Evolutionary conservation across 1,284 basidiomycete genomes (phyloP).

Genomic region (Waitea zeae): DNA sequence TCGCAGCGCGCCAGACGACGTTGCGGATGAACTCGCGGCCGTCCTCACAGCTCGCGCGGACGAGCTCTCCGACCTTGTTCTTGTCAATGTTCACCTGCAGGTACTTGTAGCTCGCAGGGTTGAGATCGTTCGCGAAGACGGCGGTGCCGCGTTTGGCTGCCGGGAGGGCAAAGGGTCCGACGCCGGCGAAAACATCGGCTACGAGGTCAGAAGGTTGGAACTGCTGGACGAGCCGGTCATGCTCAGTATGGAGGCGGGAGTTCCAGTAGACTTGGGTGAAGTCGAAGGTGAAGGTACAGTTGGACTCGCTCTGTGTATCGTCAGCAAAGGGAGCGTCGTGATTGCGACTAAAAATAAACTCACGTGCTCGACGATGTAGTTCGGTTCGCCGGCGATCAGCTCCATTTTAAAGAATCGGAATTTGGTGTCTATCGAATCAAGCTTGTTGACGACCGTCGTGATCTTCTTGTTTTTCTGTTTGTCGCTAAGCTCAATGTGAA

Average conservation of each 20-base stretch:
- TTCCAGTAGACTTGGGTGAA: conserved; percentile 98
- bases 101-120: conserved; percentile 76
- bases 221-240: conserved; percentile 61
- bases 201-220: conserved; percentile 64
- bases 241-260: conserved; percentile 84
- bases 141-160: conserved; percentile 81
- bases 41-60: conserved; percentile 64
- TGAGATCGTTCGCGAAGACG: conserved; percentile 89
- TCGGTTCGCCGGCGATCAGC: conserved; percentile 76
- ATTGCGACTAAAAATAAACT: conserved; percentile 11
- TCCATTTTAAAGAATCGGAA: conserved; percentile 98
- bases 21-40: conserved; percentile 70
- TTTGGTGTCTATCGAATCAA: conserved; percentile 72
- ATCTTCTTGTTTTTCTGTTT: conserved; percentile 74
- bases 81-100: conserved; percentile 54
- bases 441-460: conserved; percentile 90
- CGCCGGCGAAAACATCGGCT: conserved; percentile 92
- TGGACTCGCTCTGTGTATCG: conserved; percentile 52
- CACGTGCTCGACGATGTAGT: conserved; percentile 78
- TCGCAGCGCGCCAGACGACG: conserved; percentile 33
- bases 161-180: conserved; percentile 92
- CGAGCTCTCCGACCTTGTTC: conserved; percentile 55
- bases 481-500: background rate
- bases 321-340: background rate
- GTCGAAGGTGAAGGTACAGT: conserved; percentile 85